phyloP scores from a whole-genome alignment of 352 stramenopile genomes.

The Globisporangium ultimum region DNA sequence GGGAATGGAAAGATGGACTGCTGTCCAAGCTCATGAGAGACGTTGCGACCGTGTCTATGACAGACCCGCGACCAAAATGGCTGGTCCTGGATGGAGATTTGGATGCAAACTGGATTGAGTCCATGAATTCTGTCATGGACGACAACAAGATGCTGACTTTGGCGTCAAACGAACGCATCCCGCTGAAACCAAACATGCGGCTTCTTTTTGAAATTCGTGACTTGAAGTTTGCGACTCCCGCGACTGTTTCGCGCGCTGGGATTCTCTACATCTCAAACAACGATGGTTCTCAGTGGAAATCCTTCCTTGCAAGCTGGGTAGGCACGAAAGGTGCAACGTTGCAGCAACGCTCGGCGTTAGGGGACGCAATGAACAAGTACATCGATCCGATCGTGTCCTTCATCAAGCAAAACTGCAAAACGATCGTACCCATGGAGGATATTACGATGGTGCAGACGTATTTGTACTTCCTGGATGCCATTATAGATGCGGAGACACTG shows the following conservation, averaged over 20 bases:
- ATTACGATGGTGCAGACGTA: slow-evolving; percentile 90
- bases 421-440: slow-evolving; percentile 89
- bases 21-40: slow-evolving; percentile 94
- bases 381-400: slow-evolving; percentile 84
- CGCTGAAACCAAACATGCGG: slow-evolving; percentile 92
- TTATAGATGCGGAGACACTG: slow-evolving; percentile 71
- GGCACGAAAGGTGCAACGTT: slow-evolving; percentile 58
- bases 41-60: slow-evolving; percentile 56
- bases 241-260: slow-evolving; percentile 92
- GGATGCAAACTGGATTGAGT: slow-evolving; percentile 87
- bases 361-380: slow-evolving; percentile 84
- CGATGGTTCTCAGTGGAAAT: slow-evolving; percentile 90
- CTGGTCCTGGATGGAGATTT: slow-evolving; percentile 93
- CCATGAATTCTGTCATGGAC: slow-evolving; percentile 91
- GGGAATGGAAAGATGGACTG: slow-evolving; percentile 95
- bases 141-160: slow-evolving; percentile 89
- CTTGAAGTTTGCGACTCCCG: slow-evolving; percentile 92
- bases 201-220: slow-evolving; percentile 96
- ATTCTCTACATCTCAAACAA: slow-evolving; percentile 94
- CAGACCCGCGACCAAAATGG: slow-evolving; percentile 88
- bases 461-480: slow-evolving; percentile 89
- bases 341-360: slow-evolving; percentile 46
- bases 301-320: slow-evolving; percentile 91
- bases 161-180: slow-evolving; percentile 95
- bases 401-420: slow-evolving; percentile 81